These are phyloP conservation scores for Silybum marianum DNA, from an alignment of 129 eudicot genomes.

Conservation along the genomic window DNA sequence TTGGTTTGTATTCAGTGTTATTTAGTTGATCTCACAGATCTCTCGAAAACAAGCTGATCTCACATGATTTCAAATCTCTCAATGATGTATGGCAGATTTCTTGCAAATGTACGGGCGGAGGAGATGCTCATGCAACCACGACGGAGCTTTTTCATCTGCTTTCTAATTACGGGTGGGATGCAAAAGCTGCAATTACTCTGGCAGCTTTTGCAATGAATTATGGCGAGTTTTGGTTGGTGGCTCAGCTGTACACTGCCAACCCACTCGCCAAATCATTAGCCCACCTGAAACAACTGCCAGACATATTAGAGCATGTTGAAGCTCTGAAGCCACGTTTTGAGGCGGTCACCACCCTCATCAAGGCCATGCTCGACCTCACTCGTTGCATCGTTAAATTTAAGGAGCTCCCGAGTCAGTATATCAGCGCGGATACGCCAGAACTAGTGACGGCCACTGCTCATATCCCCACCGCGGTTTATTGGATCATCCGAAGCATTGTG, in stretches of 20 bases:
- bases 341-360: conserved; percentile 51
- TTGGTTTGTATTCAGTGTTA: not conserved
- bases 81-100: conserved; percentile 41
- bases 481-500: conserved; percentile 72
- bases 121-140: conserved; percentile 61
- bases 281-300: conserved; percentile 61
- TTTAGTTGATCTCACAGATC: not conserved
- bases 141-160: conserved; percentile 52
- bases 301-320: conserved; percentile 44
- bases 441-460: conserved; percentile 50
- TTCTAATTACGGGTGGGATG: conserved; percentile 65
- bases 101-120: conserved; percentile 61
- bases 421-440: conserved; percentile 52
- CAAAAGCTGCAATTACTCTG: conserved; percentile 61
- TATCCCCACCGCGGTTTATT: conserved; percentile 69
- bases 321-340: conserved; percentile 50
- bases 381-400: conserved; percentile 65
- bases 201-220: conserved; percentile 68
- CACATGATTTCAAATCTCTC: not conserved
- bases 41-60: too few species aligned
- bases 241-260: conserved; percentile 54
- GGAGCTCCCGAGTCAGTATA: conserved; percentile 58
- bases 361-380: conserved; percentile 62
- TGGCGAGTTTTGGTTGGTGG: conserved; percentile 73
- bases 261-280: conserved; percentile 72